Percentiles rank a stretch among this genome's conserved stretches.
phyloP scores from a whole-genome alignment of 2,329 filamentous ascomycete species.

The Juglanconis juglandina region DNA sequence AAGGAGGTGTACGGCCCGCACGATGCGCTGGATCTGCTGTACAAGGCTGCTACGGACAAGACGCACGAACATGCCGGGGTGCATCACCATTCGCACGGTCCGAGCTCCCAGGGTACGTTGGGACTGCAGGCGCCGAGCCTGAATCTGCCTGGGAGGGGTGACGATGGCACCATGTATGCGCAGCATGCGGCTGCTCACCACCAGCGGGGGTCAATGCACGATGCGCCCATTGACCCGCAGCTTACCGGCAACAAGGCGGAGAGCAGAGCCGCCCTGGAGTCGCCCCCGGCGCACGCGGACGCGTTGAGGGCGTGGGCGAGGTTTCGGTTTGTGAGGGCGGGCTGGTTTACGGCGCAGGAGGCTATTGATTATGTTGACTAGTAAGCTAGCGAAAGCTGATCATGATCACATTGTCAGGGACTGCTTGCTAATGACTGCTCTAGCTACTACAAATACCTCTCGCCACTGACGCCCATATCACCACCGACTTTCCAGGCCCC shows the following conservation, averaged over 20 bases:
- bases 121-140: constrained; percentile 4
- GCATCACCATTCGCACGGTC: neutral
- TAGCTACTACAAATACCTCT: constrained; percentile 87
- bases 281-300: constrained; percentile 52
- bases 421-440: constrained; percentile 1
- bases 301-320: constrained; percentile 85
- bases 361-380: constrained; percentile 93
- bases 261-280: constrained; percentile 38
- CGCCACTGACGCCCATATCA: constrained; percentile 88
- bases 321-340: constrained; percentile 91
- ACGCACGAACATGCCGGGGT: constrained; percentile 6
- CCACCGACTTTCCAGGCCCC: constrained; percentile 85
- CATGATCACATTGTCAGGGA: neutral
- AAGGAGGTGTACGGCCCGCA: constrained; percentile 83
- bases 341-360: constrained; percentile 93
- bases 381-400: constrained; percentile 42
- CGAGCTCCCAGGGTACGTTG: constrained; percentile 3
- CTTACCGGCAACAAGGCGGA: constrained; percentile 37
- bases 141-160: neutral
- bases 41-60: constrained; percentile 74
- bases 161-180: constrained; percentile 13
- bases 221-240: constrained; percentile 43
- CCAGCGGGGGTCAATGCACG: constrained; percentile 18
- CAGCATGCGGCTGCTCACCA: constrained; percentile 21
- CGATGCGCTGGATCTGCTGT: constrained; percentile 86